Conservation (phyloP, 805 yeast genomes). For the Metschnikowia cerradonensis region DNA sequence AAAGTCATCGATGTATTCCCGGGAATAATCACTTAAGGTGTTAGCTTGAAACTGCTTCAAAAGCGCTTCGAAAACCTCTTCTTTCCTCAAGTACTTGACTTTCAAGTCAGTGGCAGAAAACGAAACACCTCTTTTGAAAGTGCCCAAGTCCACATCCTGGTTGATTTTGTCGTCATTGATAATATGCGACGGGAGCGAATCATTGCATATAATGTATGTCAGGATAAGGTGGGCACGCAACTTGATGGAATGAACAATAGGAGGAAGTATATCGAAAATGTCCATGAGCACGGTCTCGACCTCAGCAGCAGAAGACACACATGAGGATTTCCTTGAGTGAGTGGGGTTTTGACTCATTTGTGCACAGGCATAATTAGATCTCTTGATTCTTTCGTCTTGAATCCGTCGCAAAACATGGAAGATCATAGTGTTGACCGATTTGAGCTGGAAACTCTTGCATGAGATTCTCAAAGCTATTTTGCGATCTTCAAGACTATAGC, state of each 20-base stretch:
- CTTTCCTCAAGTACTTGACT: conserved; percentile 21
- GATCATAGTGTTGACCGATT: conserved; percentile 35
- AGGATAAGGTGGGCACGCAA: conserved; percentile 25
- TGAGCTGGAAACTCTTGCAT: conserved; percentile 25
- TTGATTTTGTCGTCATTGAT: conserved; percentile 21
- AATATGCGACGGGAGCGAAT: conserved; percentile 33
- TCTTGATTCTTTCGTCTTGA: conserved; percentile 25
- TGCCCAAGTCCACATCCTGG: conserved; percentile 31
- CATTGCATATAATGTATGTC: conserved; percentile 37
- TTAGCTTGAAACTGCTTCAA: conserved; percentile 26
- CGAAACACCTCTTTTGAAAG: conserved; percentile 37
- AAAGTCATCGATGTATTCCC: conserved; percentile 34
- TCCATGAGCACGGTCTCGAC: conserved; percentile 14
- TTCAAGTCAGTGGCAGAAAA: conserved; percentile 20
- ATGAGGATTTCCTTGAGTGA: not conserved
- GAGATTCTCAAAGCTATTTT: conserved; percentile 21
- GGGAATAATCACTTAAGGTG: conserved; percentile 35
- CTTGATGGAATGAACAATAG: conserved; percentile 23
- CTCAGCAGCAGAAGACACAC: not conserved
- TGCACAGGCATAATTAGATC: conserved; percentile 27
- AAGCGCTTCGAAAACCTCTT: conserved; percentile 19
- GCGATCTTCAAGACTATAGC: conserved; percentile 24
- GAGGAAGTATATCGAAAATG: conserved; percentile 32
- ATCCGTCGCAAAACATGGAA: conserved; percentile 33
- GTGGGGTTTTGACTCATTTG: conserved; percentile 2